Percentiles rank a stretch among this genome's conserved stretches.
phyloP scores from a whole-genome alignment of 805 yeast genomes.

The Scheffersomyces lignosus region DNA sequence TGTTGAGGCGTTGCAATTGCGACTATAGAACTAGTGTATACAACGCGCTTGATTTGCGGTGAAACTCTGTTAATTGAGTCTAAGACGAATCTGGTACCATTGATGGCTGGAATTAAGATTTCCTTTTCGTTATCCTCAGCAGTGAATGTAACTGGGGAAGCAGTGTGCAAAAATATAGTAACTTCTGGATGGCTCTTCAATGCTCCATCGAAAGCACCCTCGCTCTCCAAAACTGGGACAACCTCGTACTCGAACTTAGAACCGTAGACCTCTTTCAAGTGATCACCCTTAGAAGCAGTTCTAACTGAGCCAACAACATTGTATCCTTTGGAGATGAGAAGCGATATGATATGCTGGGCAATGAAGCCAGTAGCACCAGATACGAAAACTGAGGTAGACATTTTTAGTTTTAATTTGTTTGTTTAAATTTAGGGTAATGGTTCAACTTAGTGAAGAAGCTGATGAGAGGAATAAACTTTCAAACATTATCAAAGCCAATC shows the following conservation, averaged over 20 bases:
- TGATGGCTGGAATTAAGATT: conserved; percentile 26
- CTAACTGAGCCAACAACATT: conserved; percentile 26
- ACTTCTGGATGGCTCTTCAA: conserved; percentile 27
- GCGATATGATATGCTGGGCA: conserved; percentile 23
- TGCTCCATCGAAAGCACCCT: conserved; percentile 28
- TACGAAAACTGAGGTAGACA: conserved; percentile 25
- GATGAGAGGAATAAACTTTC: no score
- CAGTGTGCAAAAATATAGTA: conserved; percentile 28
- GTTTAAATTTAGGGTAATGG: no score
- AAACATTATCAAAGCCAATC: no score
- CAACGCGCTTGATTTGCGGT: conserved; percentile 16
- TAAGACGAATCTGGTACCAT: conserved; percentile 28
- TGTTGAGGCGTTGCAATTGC: conserved; percentile 7
- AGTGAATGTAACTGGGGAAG: conserved; percentile 30
- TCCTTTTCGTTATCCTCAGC: conserved; percentile 18
- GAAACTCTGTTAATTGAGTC: conserved; percentile 16
- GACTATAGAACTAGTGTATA: conserved; percentile 24
- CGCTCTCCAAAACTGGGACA: conserved; percentile 19
- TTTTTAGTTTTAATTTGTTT: no score
- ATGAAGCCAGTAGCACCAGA: conserved; percentile 35
- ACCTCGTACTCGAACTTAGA: conserved; percentile 20
- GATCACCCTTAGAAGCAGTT: conserved; percentile 18
- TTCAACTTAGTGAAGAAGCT: no score
- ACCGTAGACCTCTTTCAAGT: conserved; percentile 12
- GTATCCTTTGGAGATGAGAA: conserved; percentile 18